These are phyloP conservation scores for Ascochyta koolunga DNA, from an alignment of 2,329 filamentous ascomycete species.

Conservation along the genomic window DNA sequence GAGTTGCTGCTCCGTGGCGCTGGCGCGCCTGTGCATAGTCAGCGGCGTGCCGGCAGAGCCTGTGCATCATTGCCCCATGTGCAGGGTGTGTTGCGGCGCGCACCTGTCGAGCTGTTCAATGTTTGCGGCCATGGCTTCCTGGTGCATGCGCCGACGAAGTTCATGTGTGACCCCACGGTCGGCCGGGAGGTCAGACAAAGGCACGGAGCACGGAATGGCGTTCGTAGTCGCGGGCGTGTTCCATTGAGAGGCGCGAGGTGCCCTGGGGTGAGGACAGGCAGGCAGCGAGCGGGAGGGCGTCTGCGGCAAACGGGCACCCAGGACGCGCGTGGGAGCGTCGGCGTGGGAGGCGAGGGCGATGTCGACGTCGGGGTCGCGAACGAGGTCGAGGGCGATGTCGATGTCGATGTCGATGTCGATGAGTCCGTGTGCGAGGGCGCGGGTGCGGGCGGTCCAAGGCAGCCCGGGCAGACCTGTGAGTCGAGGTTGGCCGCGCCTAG, in stretches of 20 bases:
- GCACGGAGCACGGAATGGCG: conserved; percentile 56
- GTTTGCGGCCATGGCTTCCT: conserved; percentile 52
- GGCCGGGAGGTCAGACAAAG: conserved; percentile 63
- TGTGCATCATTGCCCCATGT: no score
- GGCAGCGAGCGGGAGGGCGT: conserved; percentile 31
- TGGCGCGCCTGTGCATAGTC: conserved; percentile 48
- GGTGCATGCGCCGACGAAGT: conserved; percentile 28
- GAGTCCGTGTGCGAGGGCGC: no score
- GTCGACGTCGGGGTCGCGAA: no score
- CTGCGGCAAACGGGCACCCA: conserved; percentile 33
- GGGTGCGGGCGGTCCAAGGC: conserved; percentile 6
- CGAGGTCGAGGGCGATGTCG: no score
- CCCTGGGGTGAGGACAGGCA: conserved; percentile 44
- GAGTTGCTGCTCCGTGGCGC: conserved; percentile 57
- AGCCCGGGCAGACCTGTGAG: no score
- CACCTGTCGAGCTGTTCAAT: conserved; percentile 58
- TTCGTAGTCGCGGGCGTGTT: conserved; percentile 57
- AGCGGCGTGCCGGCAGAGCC: conserved; percentile 21
- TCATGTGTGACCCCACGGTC: conserved; percentile 58
- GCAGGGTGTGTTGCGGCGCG: no score
- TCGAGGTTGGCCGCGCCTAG: no score
- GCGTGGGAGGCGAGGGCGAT: conserved; percentile 9
- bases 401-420: no score
- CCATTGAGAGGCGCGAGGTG: conserved; percentile 59
- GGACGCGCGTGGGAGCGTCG: conserved; percentile 28